phyloP scores from a whole-genome alignment of 139 green algal genomes.

The Haematococcus sp. region DNA sequence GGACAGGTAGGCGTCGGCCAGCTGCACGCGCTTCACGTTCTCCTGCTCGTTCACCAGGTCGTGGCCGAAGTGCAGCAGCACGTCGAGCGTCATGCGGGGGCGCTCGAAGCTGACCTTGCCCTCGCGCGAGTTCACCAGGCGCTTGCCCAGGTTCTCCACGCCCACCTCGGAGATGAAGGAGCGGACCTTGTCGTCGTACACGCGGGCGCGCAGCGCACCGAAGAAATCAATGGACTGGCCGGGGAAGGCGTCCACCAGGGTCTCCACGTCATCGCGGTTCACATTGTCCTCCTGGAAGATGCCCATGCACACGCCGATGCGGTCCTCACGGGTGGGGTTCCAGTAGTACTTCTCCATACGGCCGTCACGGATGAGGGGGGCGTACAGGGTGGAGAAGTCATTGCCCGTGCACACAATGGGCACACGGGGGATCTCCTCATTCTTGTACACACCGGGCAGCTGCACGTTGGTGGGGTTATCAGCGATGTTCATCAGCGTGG shows the following conservation, averaged over 20 bases:
- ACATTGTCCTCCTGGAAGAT: slow-evolving; percentile 88
- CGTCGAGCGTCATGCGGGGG: slow-evolving; percentile 81
- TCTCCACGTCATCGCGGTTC: slow-evolving; percentile 62
- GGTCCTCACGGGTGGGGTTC: slow-evolving; percentile 93
- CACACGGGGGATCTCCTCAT: slow-evolving; percentile 91
- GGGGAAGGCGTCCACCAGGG: slow-evolving; percentile 95
- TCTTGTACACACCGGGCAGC: slow-evolving; percentile 93
- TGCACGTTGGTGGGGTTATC: slow-evolving; percentile 99
- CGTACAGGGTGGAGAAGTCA: slow-evolving; percentile 99
- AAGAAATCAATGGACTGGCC: slow-evolving; percentile 99
- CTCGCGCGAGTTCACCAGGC: slow-evolving; percentile 88
- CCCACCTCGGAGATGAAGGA: slow-evolving; percentile 80
- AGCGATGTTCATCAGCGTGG: slow-evolving; percentile 99
- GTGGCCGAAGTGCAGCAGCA: slow-evolving; percentile 89
- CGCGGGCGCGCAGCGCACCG: slow-evolving; percentile 87
- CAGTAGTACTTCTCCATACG: slow-evolving; percentile 99
- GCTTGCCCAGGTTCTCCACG: slow-evolving; percentile 85
- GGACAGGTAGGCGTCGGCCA: slow-evolving; percentile 91
- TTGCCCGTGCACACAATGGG: slow-evolving; percentile 97
- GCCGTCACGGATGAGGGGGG: slow-evolving; percentile 97
- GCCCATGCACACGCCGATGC: slow-evolving; percentile 92
- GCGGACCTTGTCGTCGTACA: slow-evolving; percentile 85
- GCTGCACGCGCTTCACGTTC: slow-evolving; percentile 98
- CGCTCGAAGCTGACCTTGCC: slow-evolving; percentile 83
- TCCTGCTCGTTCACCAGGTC: slow-evolving; percentile 92